Conservation (phyloP, 495 filamentous ascomycete genomes). For the Corynascus novoguineensis region DNA sequence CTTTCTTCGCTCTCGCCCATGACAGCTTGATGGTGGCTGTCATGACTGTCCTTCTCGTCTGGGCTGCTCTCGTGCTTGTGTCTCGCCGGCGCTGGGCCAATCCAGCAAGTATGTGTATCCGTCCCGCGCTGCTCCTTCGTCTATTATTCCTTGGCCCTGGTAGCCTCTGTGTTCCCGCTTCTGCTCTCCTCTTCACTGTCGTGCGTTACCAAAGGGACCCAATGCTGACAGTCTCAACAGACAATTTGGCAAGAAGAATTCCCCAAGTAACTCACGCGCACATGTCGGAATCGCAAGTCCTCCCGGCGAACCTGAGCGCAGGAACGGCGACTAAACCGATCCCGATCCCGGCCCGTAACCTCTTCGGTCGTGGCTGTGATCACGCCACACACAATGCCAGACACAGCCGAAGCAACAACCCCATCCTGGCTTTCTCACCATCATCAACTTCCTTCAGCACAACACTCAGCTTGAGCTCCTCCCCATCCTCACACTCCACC, state of each 20-base stretch:
- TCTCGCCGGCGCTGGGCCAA: background rate
- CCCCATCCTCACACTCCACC: too few relatives aligned
- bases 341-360: background rate
- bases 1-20: background rate
- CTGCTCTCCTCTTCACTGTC: too few relatives aligned
- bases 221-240: too few relatives aligned
- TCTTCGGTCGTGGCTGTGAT: too few relatives aligned
- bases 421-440: background rate
- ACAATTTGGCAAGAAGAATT: too few relatives aligned
- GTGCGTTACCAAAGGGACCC: too few relatives aligned
- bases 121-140: background rate
- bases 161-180: background rate
- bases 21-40: background rate
- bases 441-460: background rate
- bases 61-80: background rate
- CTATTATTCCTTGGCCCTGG: background rate
- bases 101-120: background rate
- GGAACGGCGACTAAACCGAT: background rate
- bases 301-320: background rate
- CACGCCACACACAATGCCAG: background rate
- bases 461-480: slow-evolving; percentile 12
- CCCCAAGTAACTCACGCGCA: background rate
- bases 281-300: background rate
- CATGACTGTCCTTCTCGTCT: background rate
- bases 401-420: too few relatives aligned